Base-by-base conservation (phyloP, 2,329 filamentous ascomycete species). In the Pyrenophora teres region DNA sequence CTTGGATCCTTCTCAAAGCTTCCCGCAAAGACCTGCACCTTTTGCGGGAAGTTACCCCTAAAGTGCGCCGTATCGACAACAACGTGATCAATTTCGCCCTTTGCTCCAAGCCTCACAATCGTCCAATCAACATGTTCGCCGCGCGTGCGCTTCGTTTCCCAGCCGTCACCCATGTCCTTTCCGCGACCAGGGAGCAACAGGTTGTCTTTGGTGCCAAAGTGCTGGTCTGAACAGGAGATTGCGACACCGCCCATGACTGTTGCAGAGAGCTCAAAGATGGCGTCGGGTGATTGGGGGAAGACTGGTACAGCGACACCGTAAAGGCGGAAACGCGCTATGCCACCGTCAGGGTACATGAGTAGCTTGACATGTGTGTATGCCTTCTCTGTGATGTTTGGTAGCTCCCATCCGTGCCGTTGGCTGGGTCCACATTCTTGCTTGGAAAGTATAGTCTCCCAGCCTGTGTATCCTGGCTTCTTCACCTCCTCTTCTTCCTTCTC, bases 91-190 rank as follows among this genome's bases (percentile, higher is more conserved):
- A 89, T 81, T 52, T 79, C 79, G 6, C 84, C 87, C 4, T 83
- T 80, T 0, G 84, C 83, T 19, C 89, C 90, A 16, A 94, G 82
- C 40, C 84, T 83, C 58, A 94, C 83, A 60, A 93, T 85, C n/a
- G 86, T 80, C 89, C 90, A 94, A 74, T 94, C 90, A 16, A 89
- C 76, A 72, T 94, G 90, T 71, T 84, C 85, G 43, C 81, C 85
- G 42, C 90, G 79, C 31, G 88, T 90, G 46, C 90, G 82, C 60
- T 87, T 85, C 49, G 90, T 94, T 76, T 94, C 90, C 90, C 90
- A 94, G 6, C 90, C 90, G 70, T 93, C 90, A 43, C 89, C 88
- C 90, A 94, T 94, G 74, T 94, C 88, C 71, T 87, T 86, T 36
- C 89, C 89, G 21, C 89, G 81, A 2, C 88, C 89, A 0, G 89